Conservation (phyloP, 73 alveolate genomes). For the Paramecium sexaurelia region DNA sequence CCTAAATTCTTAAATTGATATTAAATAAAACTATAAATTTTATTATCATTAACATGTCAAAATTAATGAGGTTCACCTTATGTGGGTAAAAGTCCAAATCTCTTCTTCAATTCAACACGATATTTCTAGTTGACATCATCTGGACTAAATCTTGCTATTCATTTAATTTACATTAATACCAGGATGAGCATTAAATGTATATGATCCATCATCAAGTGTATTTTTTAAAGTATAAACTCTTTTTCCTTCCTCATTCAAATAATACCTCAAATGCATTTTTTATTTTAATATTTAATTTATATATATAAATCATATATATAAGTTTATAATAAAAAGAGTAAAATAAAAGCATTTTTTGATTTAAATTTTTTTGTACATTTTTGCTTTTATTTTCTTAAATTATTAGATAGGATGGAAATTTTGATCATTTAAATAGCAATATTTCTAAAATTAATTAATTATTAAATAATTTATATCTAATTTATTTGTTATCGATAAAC, state of each 20-base stretch:
- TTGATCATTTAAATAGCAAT: too few relatives aligned
- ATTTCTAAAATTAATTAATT: too few relatives aligned
- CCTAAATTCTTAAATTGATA: not conserved
- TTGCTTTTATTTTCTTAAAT: too few relatives aligned
- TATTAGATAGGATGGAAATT: too few relatives aligned
- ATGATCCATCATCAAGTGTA: constrained; percentile 35
- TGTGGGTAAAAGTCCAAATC: not conserved
- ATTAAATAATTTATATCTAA: too few relatives aligned
- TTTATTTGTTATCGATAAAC: too few relatives aligned
- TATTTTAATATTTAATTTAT: not conserved
- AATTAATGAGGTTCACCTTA: constrained; percentile 30
- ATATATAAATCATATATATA: too few relatives aligned
- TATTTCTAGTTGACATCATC: not conserved
- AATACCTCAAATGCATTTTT: constrained; percentile 44
- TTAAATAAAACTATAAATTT: not conserved
- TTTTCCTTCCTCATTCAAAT: constrained; percentile 54
- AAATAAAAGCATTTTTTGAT: too few relatives aligned
- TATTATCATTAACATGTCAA: not conserved
- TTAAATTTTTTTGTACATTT: too few relatives aligned
- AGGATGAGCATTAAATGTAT: constrained; percentile 56
- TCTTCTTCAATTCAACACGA: constrained; percentile 5
- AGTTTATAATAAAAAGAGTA: too few relatives aligned
- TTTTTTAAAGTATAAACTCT: constrained; percentile 42
- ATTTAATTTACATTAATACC: not conserved
- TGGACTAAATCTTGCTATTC: not conserved